Percentiles rank a stretch among this genome's conserved stretches.
Evolutionary conservation across 495 filamentous ascomycete genomes (phyloP).

Genomic region (Acidomyces sp.): DNA sequence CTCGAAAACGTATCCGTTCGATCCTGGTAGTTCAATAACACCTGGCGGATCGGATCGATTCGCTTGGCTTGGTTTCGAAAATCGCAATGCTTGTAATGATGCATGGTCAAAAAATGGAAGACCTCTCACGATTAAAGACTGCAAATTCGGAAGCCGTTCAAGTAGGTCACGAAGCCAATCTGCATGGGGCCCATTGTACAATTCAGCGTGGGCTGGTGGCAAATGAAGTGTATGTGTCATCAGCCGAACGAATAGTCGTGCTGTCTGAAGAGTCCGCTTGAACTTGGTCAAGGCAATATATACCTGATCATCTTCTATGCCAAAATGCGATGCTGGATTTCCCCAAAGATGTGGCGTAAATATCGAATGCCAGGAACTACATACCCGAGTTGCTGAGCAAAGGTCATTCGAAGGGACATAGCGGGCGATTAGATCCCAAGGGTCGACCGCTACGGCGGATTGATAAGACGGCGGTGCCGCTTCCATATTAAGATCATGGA

Average conservation of each 20-base stretch:
- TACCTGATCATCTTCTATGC: slow-evolving; percentile 48
- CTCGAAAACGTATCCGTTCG: slow-evolving; percentile 1
- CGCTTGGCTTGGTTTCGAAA: slow-evolving; percentile 7
- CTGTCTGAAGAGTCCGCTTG: slow-evolving; percentile 44
- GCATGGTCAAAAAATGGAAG: slow-evolving; percentile 54
- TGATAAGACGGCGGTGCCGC: slow-evolving; percentile 48
- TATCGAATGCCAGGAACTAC: slow-evolving; percentile 44
- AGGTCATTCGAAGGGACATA: slow-evolving; percentile 48
- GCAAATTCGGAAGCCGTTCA: slow-evolving; percentile 45
- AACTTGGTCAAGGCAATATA: slow-evolving; percentile 56
- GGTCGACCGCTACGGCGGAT: slow-evolving; percentile 43
- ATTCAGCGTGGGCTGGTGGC: slow-evolving; percentile 52
- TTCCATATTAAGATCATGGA: too few species aligned
- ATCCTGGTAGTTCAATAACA: slow-evolving; percentile 11
- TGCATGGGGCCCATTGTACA: slow-evolving; percentile 48
- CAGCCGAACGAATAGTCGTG: slow-evolving; percentile 39
- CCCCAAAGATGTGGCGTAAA: slow-evolving; percentile 54
- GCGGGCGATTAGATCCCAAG: slow-evolving; percentile 48
- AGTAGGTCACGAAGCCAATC: slow-evolving; percentile 52
- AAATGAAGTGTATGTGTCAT: slow-evolving; percentile 54
- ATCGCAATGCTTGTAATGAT: slow-evolving; percentile 40
- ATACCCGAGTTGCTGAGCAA: slow-evolving; percentile 46
- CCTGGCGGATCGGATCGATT: not conserved
- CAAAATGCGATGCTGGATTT: slow-evolving; percentile 52
- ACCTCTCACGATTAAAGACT: slow-evolving; percentile 47